Base-by-base conservation (phyloP, 768 basidiomycete species). In the Pulveroboletus sp. region DNA sequence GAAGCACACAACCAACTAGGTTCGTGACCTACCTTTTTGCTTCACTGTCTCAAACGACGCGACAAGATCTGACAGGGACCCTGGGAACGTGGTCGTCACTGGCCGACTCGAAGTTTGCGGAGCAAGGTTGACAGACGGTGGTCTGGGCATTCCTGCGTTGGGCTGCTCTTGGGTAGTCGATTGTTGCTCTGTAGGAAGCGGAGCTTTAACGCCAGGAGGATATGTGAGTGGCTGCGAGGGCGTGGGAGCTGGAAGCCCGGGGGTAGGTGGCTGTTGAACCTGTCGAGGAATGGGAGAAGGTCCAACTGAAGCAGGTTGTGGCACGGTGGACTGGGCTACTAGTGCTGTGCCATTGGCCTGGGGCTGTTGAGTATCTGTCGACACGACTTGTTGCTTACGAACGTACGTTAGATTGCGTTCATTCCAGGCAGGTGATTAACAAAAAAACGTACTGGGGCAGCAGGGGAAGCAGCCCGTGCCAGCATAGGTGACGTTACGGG, bases 41-140 rank as follows among this genome's bases (percentile, higher is more conserved):
- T 97, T 98, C 37, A 95, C 93, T 39, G 78, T 87, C 73, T 98
- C 95, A 62, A 97, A 98, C 34, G 91, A 93, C 19, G 87, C 82
- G 34, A 97, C 94, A 45, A 99, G 75, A 64, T 97, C 95, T 11
- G 91, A 90, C 63, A 99, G 65, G 23, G 85, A 91, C 47, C 85
- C 90, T 16, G 90, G 93, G 78, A 86, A 85, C 19, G 81, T 80
- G 10, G 73, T 67, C 20, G 73, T 59, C 40, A 74, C 57, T 17
- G 75, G 63, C 31, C 74, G 75, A 46, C 67, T 69, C 21, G 72
- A 64, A 29, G 59, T 57, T 43, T 70, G 66, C 48, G 75, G 77
- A 50, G 76, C 76, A 25, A 75, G 63, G 43, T 78, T 69, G 29
- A 68, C 72, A 19, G 84, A 82, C 19, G 80, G 66, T 19, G 84